These are phyloP conservation scores for Microcera coccophila DNA, from an alignment of 2,329 filamentous ascomycete genomes.

Conservation along the genomic window DNA sequence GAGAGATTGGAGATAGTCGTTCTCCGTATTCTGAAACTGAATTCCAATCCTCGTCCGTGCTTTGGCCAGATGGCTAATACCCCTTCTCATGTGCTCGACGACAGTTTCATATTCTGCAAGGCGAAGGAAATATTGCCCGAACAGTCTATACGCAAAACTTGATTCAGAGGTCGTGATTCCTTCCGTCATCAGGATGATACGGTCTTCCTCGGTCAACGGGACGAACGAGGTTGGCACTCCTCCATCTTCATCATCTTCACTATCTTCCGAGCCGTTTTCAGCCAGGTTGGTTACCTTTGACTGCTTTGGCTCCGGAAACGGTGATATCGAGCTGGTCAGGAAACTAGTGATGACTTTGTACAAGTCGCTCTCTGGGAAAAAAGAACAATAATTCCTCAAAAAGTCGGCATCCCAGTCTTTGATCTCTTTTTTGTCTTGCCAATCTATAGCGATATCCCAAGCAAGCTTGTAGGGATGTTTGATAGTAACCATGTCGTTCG, in stretches of 20 bases:
- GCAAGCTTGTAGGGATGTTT: slow-evolving; percentile 85
- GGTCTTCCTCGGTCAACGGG: slow-evolving; percentile 69
- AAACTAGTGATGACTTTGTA: slow-evolving; percentile 79
- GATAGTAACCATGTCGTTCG: slow-evolving; percentile 92
- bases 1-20: slow-evolving; percentile 72
- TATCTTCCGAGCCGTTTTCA: slow-evolving; percentile 48
- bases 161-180: slow-evolving; percentile 66
- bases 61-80: slow-evolving; percentile 55
- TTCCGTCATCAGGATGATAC: slow-evolving; percentile 75
- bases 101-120: slow-evolving; percentile 81
- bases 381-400: slow-evolving; percentile 73
- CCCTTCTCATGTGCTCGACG: slow-evolving; percentile 75
- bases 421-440: slow-evolving; percentile 73
- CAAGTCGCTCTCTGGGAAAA: slow-evolving; percentile 82
- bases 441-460: slow-evolving; percentile 88
- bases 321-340: slow-evolving; percentile 77
- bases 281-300: slow-evolving; percentile 18
- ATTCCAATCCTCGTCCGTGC: slow-evolving; percentile 67
- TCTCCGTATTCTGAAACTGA: slow-evolving; percentile 62
- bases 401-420: slow-evolving; percentile 73
- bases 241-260: slow-evolving; percentile 57
- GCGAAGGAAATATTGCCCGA: slow-evolving; percentile 77
- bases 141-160: slow-evolving; percentile 75
- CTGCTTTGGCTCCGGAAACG: slow-evolving; percentile 56
- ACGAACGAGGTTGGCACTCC: slow-evolving; percentile 51